phyloP scores from a whole-genome alignment of 495 filamentous ascomycete genomes.

The Aspergillus cavernicola region DNA sequence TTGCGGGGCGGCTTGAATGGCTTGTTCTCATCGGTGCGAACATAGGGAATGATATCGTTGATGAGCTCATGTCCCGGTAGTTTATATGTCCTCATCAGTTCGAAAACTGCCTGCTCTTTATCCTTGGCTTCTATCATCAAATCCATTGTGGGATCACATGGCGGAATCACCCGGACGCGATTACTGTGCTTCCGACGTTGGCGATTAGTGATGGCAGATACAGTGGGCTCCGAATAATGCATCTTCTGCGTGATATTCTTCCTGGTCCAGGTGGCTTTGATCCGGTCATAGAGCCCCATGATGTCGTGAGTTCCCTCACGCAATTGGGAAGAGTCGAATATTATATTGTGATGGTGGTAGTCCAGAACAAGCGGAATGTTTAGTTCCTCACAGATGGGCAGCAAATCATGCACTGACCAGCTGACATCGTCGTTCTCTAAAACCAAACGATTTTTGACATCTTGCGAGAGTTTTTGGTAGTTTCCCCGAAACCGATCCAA shows the following conservation, averaged over 20 bases:
- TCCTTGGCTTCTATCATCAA: conserved; percentile 99
- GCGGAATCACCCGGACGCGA: conserved; percentile 72
- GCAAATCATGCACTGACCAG: conserved; percentile 86
- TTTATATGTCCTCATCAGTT: conserved; percentile 83
- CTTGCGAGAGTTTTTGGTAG: conserved; percentile 60
- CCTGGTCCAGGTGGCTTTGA: conserved; percentile 77
- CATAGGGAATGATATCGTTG: conserved; percentile 75
- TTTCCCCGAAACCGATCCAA: conserved; percentile 78
- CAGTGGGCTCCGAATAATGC: conserved; percentile 85
- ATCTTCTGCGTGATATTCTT: conserved; percentile 92
- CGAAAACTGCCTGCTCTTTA: conserved; percentile 96
- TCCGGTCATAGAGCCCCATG: conserved; percentile 63
- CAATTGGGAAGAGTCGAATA: conserved; percentile 67
- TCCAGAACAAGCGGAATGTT: conserved; percentile 92
- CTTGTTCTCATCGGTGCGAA: conserved; percentile 74
- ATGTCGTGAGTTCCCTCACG: conserved; percentile 88
- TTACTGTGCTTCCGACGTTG: conserved; percentile 82
- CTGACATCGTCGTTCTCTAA: conserved; percentile 93
- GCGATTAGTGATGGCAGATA: conserved; percentile 67
- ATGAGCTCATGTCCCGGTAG: conserved; percentile 72
- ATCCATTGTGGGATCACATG: conserved; percentile 78
- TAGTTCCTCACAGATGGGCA: conserved; percentile 88
- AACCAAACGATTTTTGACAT: conserved; percentile 77
- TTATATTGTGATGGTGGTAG: conserved; percentile 94
- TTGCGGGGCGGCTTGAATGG: conserved; percentile 49